These are phyloP conservation scores for Pyrus bretschneideri DNA, from an alignment of 306 rosid genomes.

Conservation along the genomic window DNA sequence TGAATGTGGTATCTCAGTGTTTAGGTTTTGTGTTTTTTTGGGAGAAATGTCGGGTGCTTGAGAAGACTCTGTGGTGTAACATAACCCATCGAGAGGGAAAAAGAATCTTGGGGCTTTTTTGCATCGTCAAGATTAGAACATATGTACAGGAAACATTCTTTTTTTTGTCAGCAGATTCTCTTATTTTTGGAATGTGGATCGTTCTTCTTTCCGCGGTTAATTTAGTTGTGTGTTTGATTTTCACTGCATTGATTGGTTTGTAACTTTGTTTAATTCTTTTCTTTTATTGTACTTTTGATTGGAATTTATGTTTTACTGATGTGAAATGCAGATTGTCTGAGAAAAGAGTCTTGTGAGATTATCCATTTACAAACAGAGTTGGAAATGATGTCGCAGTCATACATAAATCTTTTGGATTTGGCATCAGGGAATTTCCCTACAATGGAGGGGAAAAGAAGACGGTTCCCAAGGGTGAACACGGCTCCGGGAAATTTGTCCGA, in stretches of 20 bases:
- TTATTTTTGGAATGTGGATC: conserved; percentile 9
- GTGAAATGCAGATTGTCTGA: conserved; percentile 15
- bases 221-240: conserved; percentile 11
- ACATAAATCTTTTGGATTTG: conserved; percentile 73
- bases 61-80: not conserved
- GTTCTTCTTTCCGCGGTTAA: not conserved
- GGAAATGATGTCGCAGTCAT: conserved; percentile 67
- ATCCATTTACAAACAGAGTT: conserved; percentile 15
- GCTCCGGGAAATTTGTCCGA: conserved; percentile 58
- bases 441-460: conserved; percentile 42
- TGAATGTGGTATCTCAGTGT: not conserved
- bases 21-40: not conserved
- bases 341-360: conserved; percentile 26
- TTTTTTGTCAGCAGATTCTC: conserved; percentile 7
- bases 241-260: conserved; percentile 7
- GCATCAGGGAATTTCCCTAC: conserved; percentile 72
- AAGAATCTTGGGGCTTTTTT: conserved; percentile 41
- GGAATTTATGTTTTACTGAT: not conserved
- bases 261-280: not conserved
- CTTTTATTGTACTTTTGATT: not conserved
- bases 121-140: conserved; percentile 28
- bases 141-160: not conserved
- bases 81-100: conserved; percentile 2
- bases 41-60: not conserved
- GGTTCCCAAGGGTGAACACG: conserved; percentile 60